These are phyloP conservation scores for Urostyla sp. DNA, from an alignment of 73 alveolate species.

Conservation along the genomic window DNA sequence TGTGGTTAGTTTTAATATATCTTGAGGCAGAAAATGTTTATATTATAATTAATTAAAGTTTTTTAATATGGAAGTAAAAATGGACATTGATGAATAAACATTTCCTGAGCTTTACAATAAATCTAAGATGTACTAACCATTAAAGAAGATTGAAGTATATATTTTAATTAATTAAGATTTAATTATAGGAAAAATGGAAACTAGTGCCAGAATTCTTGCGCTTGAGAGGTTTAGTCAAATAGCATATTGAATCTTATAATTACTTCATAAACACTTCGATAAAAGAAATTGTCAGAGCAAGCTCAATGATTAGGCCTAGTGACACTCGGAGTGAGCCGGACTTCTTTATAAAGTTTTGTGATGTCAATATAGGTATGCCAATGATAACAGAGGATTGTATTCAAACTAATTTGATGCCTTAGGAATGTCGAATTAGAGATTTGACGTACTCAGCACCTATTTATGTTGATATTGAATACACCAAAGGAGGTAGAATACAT, in stretches of 20 bases:
- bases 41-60: too few relatives aligned
- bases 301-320: conserved; percentile 70
- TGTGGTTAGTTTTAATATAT: too few relatives aligned
- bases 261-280: conserved; percentile 91
- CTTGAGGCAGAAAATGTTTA: too few relatives aligned
- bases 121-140: background rate
- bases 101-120: conserved; percentile 13
- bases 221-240: conserved; percentile 94
- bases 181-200: conserved; percentile 91
- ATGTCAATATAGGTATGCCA: conserved; percentile 89
- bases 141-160: conserved; percentile 10
- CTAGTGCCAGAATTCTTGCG: conserved; percentile 92
- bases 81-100: too few relatives aligned
- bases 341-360: conserved; percentile 86
- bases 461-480: conserved; percentile 90
- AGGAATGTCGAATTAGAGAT: conserved; percentile 95
- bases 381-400: conserved; percentile 82
- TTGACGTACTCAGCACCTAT: conserved; percentile 96
- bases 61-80: too few relatives aligned
- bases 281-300: conserved; percentile 90
- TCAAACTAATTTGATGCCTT: conserved; percentile 79
- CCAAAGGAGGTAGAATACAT: conserved; percentile 73
- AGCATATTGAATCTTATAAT: conserved; percentile 96
- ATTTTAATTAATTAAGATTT: background rate
- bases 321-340: conserved; percentile 82